These are phyloP conservation scores for Salvia splendens DNA, from an alignment of 257 asterid species.

Conservation along the genomic window DNA sequence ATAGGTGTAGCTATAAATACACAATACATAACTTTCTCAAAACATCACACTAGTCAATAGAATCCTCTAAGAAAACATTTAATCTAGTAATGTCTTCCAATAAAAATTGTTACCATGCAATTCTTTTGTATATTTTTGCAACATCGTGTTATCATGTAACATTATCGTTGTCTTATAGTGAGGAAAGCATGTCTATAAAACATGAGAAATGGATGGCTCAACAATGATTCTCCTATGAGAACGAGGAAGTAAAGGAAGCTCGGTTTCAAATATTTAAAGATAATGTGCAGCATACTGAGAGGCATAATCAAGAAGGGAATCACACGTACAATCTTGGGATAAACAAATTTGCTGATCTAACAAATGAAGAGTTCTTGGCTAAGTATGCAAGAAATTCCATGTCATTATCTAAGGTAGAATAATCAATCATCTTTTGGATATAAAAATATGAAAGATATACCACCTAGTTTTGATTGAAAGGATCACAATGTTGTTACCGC, in stretches of 20 bases:
- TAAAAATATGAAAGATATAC: slow-evolving; percentile 15
- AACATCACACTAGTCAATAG: neutral
- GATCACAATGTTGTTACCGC: slow-evolving; percentile 34
- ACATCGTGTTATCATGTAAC: slow-evolving; percentile 8
- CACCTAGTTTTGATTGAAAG: slow-evolving; percentile 36
- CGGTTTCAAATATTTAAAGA: slow-evolving; percentile 43
- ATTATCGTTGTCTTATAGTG: neutral
- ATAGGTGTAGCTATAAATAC: too few species aligned
- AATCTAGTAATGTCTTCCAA: slow-evolving; percentile 9
- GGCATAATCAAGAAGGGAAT: slow-evolving; percentile 35
- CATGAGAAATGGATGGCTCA: slow-evolving; percentile 44
- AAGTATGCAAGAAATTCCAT: slow-evolving; percentile 23
- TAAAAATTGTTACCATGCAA: neutral
- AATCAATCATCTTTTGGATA: slow-evolving; percentile 2
- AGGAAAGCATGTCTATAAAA: slow-evolving; percentile 20
- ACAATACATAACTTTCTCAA: neutral
- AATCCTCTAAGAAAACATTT: too few species aligned
- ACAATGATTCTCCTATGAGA: slow-evolving; percentile 36
- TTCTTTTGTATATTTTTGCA: slow-evolving; percentile 6
- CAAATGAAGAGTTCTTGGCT: slow-evolving; percentile 41
- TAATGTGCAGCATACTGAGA: slow-evolving; percentile 40
- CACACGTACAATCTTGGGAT: slow-evolving; percentile 37
- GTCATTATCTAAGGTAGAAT: neutral
- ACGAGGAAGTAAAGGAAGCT: slow-evolving; percentile 35
- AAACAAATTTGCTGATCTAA: slow-evolving; percentile 18